A percentile compares a stretch with the other conserved stretches of the same genome.
These are phyloP conservation scores for Termitomyces sp. DNA, from an alignment of 768 basidiomycete genomes.

Conservation along the genomic window DNA sequence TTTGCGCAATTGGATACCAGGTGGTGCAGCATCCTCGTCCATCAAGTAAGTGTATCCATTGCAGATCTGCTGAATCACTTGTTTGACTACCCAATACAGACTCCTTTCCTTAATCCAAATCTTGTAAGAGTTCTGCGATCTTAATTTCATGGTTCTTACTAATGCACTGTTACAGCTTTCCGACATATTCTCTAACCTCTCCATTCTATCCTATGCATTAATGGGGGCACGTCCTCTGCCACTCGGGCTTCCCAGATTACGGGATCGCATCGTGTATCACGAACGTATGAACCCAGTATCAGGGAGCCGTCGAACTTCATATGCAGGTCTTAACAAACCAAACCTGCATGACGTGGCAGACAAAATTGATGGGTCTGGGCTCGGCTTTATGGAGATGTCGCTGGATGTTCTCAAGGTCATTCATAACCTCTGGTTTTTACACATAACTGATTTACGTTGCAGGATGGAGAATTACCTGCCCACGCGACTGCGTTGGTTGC, in stretches of 20 bases:
- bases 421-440: not conserved
- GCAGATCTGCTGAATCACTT: not conserved
- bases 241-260: conserved; percentile 30
- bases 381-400: conserved; percentile 36
- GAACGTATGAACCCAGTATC: conserved; percentile 21
- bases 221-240: conserved; percentile 29
- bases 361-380: conserved; percentile 33
- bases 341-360: conserved; percentile 19
- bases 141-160: not conserved
- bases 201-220: conserved; percentile 32
- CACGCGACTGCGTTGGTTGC: conserved; percentile 39
- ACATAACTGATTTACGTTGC: not conserved
- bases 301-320: not conserved
- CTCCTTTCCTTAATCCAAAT: conserved; percentile 40
- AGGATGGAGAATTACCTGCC: conserved; percentile 38
- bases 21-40: conserved; percentile 39
- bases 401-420: conserved; percentile 32
- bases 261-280: conserved; percentile 39
- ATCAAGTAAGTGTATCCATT: conserved; percentile 22
- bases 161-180: conserved; percentile 25
- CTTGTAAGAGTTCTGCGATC: conserved; percentile 22
- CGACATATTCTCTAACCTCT: conserved; percentile 35
- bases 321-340: not conserved
- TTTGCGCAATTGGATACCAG: conserved; percentile 34
- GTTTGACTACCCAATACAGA: conserved; percentile 18